phyloP scores from a whole-genome alignment of 2,329 filamentous ascomycete species.

The Penicillium sp. region DNA sequence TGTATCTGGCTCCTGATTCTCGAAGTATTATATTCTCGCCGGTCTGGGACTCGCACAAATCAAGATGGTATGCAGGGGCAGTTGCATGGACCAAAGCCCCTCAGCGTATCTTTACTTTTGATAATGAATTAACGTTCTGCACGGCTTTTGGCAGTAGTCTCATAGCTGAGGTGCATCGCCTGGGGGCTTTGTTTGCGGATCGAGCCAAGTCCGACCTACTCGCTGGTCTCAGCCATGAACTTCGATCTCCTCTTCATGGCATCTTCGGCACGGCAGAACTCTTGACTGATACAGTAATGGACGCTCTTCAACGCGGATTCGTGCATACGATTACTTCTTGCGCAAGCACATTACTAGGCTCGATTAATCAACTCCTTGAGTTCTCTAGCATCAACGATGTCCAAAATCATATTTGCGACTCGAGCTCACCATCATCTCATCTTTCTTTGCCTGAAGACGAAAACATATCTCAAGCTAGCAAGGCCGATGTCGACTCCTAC shows the following conservation, averaged over 20 bases:
- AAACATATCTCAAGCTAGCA: too few species aligned
- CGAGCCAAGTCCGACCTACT: conserved; percentile 30
- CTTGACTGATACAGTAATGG: conserved; percentile 22
- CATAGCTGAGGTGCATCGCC: conserved; percentile 25
- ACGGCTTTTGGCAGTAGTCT: conserved; percentile 26
- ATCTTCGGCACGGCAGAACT: conserved; percentile 28
- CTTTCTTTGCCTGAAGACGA: too few species aligned
- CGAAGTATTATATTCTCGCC: conserved; percentile 27
- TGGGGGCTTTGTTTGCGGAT: conserved; percentile 23
- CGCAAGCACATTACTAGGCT: conserved; percentile 40
- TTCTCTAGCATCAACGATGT: conserved; percentile 22
- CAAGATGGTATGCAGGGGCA: conserved; percentile 23
- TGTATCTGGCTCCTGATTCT: too few species aligned
- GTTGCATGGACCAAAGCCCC: conserved; percentile 24
- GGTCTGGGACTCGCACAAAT: conserved; percentile 29
- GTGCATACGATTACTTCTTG: conserved; percentile 36
- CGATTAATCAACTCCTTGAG: conserved; percentile 35
- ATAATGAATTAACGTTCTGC: conserved; percentile 23
- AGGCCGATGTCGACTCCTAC: too few species aligned
- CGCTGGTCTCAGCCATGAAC: conserved; percentile 30
- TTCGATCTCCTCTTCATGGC: conserved; percentile 33
- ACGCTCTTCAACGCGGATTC: conserved; percentile 23
- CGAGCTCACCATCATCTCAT: too few species aligned
- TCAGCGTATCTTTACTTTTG: conserved; percentile 15
- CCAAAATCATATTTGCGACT: background rate